phyloP scores from a whole-genome alignment of 768 basidiomycete species.

The Candolleomyces efflorescens region DNA sequence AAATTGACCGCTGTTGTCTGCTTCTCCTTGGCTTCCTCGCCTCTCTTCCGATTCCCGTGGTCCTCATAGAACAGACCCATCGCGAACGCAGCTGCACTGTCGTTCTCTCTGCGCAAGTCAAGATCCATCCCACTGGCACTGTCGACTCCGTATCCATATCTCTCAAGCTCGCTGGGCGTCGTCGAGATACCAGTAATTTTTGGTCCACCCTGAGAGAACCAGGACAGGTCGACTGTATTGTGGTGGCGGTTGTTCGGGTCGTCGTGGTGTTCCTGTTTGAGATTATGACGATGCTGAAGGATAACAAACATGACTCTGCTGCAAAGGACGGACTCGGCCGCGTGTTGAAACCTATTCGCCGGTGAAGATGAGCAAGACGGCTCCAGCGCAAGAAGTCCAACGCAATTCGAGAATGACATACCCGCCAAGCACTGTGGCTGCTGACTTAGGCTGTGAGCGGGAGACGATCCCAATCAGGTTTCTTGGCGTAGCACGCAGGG shows the following conservation, averaged over 20 bases:
- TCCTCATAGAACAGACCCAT: no score
- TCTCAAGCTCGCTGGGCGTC: no score
- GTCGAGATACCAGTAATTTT: no score
- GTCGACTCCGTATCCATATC: no score
- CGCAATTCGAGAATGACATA: background rate
- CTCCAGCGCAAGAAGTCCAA: background rate
- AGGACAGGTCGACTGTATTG: background rate
- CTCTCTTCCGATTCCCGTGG: no score
- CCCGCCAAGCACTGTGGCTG: background rate
- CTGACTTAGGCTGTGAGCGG: background rate
- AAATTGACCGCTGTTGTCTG: no score
- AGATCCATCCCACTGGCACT: no score
- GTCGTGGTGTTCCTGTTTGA: background rate
- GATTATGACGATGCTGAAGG: slow-evolving; percentile 1
- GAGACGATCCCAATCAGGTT: background rate
- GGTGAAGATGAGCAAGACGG: background rate
- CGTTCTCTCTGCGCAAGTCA: no score
- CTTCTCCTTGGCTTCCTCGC: no score
- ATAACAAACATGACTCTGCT: slow-evolving; percentile 7
- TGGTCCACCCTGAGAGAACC: no score
- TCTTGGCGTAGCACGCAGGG: background rate
- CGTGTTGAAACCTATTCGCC: slow-evolving; percentile 1
- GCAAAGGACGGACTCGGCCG: slow-evolving; percentile 5
- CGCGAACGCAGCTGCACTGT: no score
- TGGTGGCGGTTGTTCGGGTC: background rate